Base-by-base conservation (phyloP, 495 filamentous ascomycete species). In the Aspergillus conjunctus region DNA sequence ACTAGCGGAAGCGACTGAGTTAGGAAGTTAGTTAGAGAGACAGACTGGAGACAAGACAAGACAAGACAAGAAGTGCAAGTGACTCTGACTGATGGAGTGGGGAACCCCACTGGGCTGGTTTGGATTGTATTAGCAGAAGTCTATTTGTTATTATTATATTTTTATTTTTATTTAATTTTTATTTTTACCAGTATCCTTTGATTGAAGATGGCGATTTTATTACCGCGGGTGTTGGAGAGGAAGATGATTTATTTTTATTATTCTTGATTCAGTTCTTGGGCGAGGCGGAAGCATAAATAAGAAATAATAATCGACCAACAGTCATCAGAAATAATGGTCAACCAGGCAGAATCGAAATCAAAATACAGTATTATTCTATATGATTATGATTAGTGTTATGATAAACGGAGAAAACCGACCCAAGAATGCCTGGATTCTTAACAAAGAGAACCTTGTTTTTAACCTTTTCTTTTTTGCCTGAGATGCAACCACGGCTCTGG, bases 391-490 rank as follows among this genome's bases (percentile, higher is more conserved):
- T 20, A 43, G 17, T 48, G 21, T 48, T 48, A 48, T 48, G 44
- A 48, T 48, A 48, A 48, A 48, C 6, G 7, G 44, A 10, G 44
- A 48, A 48, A 22, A 48, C 44, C 17, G 44, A 48, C 44, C 44
- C 44, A 48, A 48, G 44, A 34, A 33, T 50, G 37, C 20, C 56
- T 50, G 33, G 44, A 60, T 61, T 55, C 51, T 33, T 65, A 61
- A 58, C 56, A 63, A 51, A 54, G 46, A 30, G 58, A 65, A 65
- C 63, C 54, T 65, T 65, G 63, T 58, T 55, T 65, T 61, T 61
- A 61, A 61, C 58, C 63, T 65, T 65, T 61, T 60, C 44, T 41
- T 56, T 58, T 59, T 59, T 51, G 53, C 49, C 58, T 51, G 51
- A 57, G 30, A 37, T n/a, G 34, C 49, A 56, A 57, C 62, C 62